These are phyloP conservation scores for Allium fistulosum DNA, from an alignment of 106 monocot genomes.

Conservation along the genomic window DNA sequence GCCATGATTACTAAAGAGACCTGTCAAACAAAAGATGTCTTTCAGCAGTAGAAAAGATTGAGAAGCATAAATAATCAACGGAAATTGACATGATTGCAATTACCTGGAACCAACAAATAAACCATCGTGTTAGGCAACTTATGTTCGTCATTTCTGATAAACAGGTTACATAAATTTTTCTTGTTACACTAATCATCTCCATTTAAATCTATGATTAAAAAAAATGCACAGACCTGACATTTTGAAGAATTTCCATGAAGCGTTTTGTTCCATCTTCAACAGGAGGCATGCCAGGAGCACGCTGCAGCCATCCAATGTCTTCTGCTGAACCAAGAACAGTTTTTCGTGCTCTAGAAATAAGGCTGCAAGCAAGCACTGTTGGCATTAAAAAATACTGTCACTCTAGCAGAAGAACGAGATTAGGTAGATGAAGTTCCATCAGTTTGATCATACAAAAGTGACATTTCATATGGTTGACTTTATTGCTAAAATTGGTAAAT, in stretches of 20 bases:
- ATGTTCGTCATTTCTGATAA: slow-evolving; percentile 69
- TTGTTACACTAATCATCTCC: not conserved
- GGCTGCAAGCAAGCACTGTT: slow-evolving; percentile 31
- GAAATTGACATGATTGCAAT: slow-evolving; percentile 8
- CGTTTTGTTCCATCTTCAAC: slow-evolving; percentile 75
- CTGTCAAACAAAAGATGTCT: slow-evolving; percentile 22
- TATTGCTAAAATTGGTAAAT: too few species aligned
- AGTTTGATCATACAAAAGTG: too few species aligned
- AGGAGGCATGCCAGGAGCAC: slow-evolving; percentile 51
- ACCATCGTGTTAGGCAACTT: slow-evolving; percentile 85
- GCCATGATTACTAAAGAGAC: slow-evolving; percentile 95
- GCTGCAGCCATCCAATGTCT: slow-evolving; percentile 94
- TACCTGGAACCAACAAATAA: slow-evolving; percentile 93
- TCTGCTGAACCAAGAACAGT: slow-evolving; percentile 84
- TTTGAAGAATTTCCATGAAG: slow-evolving; percentile 62
- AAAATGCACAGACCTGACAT: slow-evolving; percentile 41
- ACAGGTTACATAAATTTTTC: not conserved
- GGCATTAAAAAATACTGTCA: not conserved
- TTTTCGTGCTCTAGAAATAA: slow-evolving; percentile 69
- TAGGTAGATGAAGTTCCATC: too few species aligned
- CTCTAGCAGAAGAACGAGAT: too few species aligned
- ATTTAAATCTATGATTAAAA: not conserved
- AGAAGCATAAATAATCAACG: not conserved
- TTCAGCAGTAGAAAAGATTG: not conserved
- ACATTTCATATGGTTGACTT: too few species aligned